Conservation (phyloP, 2,329 filamentous ascomycete species). For the Paraconiothyrium brasiliense region DNA sequence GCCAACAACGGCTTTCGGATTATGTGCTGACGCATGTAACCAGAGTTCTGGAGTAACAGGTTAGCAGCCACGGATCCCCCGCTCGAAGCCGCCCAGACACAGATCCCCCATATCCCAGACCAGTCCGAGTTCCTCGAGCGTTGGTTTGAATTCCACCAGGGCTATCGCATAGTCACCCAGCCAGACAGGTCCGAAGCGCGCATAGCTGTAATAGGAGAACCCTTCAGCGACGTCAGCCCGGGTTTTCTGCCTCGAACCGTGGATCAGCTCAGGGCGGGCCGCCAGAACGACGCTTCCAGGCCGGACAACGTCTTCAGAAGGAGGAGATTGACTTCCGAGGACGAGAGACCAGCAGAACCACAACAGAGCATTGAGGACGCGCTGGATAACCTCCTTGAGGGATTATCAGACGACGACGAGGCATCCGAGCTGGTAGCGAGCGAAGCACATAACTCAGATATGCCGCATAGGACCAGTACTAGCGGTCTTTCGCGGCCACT, state of each 20-base stretch:
- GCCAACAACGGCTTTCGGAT: neutral
- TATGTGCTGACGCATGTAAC: slow-evolving; percentile 18
- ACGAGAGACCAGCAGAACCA: slow-evolving; percentile 32
- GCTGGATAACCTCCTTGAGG: slow-evolving; percentile 45
- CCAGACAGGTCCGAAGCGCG: slow-evolving; percentile 56
- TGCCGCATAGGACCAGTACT: slow-evolving; percentile 12
- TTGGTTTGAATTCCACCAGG: slow-evolving; percentile 62
- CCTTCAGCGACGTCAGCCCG: slow-evolving; percentile 56
- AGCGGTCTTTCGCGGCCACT: slow-evolving; percentile 24
- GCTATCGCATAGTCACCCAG: slow-evolving; percentile 52
- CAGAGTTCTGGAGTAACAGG: slow-evolving; percentile 60
- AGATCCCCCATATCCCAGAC: slow-evolving; percentile 58
- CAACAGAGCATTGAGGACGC: slow-evolving; percentile 46
- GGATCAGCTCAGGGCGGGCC: slow-evolving; percentile 52
- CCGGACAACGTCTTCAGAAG: slow-evolving; percentile 41
- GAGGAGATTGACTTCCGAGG: slow-evolving; percentile 33
- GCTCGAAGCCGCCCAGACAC: slow-evolving; percentile 54
- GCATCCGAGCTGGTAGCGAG: neutral
- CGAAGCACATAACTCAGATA: neutral
- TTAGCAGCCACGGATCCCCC: slow-evolving; percentile 53
- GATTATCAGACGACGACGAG: slow-evolving; percentile 33
- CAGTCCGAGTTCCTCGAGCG: slow-evolving; percentile 56
- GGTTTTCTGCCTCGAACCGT: slow-evolving; percentile 58
- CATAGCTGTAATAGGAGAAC: slow-evolving; percentile 59
- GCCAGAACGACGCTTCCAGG: slow-evolving; percentile 39